Percentiles rank a stretch among this genome's conserved stretches.
These are phyloP conservation scores for Triticum urartu DNA, from an alignment of 176 grass and related monocot genomes.

Conservation along the genomic window DNA sequence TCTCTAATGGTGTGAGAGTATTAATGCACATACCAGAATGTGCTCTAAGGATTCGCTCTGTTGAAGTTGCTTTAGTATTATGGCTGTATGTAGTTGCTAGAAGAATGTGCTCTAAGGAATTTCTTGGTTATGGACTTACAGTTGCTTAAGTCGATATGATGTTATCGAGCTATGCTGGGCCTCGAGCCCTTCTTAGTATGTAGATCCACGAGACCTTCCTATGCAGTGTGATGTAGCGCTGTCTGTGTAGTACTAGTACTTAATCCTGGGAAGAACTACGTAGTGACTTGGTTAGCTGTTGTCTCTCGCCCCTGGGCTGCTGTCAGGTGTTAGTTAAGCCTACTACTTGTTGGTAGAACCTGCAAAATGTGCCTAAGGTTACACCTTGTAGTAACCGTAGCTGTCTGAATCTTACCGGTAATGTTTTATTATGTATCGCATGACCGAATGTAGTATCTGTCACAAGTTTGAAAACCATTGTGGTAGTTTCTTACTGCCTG, in stretches of 20 bases:
- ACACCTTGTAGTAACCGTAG: background rate
- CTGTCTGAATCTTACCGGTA: background rate
- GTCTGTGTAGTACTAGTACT: background rate
- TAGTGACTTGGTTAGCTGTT: background rate
- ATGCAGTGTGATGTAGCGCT: background rate
- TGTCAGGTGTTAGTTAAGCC: background rate
- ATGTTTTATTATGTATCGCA: background rate
- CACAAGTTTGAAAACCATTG: background rate
- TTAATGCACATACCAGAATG: too few species aligned
- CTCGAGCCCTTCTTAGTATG: too few species aligned
- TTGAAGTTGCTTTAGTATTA: too few species aligned
- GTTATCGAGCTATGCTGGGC: too few species aligned
- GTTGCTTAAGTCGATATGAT: too few species aligned
- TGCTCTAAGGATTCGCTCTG: too few species aligned
- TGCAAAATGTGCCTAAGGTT: background rate
- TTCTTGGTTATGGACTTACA: too few species aligned
- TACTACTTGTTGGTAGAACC: slow-evolving; percentile 5
- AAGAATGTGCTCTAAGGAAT: background rate
- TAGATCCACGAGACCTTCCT: too few species aligned
- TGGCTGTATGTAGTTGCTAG: background rate
- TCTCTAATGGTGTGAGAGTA: background rate
- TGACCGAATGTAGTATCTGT: background rate
- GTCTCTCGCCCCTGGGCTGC: background rate
- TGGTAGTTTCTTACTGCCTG: background rate
- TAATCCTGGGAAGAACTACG: background rate